These are phyloP conservation scores for Gynostemma pentaphyllum DNA, from an alignment of 306 rosid genomes.

Conservation along the genomic window DNA sequence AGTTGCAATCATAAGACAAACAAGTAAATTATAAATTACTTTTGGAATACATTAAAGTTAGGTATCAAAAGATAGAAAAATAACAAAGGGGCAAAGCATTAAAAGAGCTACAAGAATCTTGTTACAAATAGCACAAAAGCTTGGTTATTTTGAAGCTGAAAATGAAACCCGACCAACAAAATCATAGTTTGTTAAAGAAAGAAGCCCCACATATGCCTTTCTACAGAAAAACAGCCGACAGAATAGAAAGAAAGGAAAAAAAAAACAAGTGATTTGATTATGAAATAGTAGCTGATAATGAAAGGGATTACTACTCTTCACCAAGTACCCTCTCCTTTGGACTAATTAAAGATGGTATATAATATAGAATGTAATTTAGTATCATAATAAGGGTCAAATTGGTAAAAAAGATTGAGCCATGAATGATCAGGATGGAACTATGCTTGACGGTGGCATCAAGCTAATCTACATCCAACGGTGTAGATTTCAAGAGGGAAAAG, in stretches of 20 bases:
- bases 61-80: conserved; percentile 17
- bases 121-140: conserved; percentile 28
- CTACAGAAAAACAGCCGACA: conserved; percentile 9
- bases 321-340: background rate
- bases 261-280: conserved; percentile 14
- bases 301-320: background rate
- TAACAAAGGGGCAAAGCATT: conserved; percentile 20
- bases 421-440: background rate
- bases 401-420: background rate
- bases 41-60: conserved; percentile 22
- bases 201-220: conserved; percentile 35
- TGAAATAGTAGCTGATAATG: conserved; percentile 8
- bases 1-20: conserved; percentile 22
- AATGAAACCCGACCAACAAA: conserved; percentile 33
- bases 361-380: background rate
- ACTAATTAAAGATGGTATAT: background rate
- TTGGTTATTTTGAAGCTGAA: conserved; percentile 25
- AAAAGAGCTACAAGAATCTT: conserved; percentile 60
- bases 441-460: conserved; percentile 3
- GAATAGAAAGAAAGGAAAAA: conserved; percentile 1
- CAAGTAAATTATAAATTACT: conserved; percentile 25
- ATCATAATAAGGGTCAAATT: background rate
- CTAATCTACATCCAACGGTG: conserved; percentile 13
- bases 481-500: conserved; percentile 18
- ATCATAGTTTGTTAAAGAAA: too few relatives aligned